Evolutionary conservation across 176 grass and related monocot genomes (phyloP).

Genomic region (Secale cereale): DNA sequence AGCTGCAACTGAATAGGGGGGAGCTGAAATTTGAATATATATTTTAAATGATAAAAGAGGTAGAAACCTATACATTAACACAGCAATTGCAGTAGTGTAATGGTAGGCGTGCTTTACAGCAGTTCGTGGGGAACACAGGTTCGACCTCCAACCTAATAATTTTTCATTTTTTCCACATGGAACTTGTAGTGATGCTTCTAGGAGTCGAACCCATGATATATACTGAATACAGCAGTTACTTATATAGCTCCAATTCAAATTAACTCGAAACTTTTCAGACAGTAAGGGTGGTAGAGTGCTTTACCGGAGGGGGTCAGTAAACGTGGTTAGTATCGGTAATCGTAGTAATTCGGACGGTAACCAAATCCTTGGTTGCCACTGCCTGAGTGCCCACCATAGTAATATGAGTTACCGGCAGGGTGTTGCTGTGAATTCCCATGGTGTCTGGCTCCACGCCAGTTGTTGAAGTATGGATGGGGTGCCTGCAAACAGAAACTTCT

Average conservation of each 20-base stretch:
- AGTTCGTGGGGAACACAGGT: not conserved
- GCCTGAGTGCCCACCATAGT: not conserved
- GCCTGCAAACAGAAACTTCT: not conserved
- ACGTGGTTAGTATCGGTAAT: not conserved
- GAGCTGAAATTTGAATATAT: no score
- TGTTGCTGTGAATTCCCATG: not conserved
- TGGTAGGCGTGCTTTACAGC: no score
- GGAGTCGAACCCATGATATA: not conserved
- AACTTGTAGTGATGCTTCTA: not conserved
- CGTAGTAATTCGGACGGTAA: not conserved
- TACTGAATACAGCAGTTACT: not conserved
- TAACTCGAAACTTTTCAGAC: not conserved
- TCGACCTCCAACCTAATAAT: not conserved
- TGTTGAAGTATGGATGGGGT: not conserved
- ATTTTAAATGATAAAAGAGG: no score
- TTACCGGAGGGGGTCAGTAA: not conserved
- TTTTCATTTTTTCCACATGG: not conserved
- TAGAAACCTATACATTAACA: no score
- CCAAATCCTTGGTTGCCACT: not conserved
- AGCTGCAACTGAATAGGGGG: not conserved
- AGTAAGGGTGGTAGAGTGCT: not conserved
- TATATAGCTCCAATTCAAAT: not conserved
- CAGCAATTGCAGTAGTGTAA: no score
- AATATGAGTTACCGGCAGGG: not conserved
- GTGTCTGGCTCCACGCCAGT: not conserved